Evolutionary conservation across 768 basidiomycete species (phyloP).

Genomic region (Tremella fuciformis): DNA sequence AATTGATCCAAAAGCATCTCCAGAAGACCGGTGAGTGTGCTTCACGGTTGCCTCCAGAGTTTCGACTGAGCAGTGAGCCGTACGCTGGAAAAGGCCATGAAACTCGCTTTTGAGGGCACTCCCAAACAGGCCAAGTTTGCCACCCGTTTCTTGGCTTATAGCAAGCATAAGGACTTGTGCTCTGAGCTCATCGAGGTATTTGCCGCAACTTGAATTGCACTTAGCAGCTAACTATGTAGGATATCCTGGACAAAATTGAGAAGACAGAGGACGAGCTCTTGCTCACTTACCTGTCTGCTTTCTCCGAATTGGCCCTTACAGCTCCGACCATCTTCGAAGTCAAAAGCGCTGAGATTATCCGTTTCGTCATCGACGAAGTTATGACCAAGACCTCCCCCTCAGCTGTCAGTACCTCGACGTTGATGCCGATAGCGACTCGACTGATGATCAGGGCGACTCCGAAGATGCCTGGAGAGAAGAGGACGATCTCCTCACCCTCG

Average conservation of each 20-base stretch:
- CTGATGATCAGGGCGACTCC: constrained; percentile 30
- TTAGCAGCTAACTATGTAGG: constrained; percentile 10
- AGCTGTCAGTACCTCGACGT: constrained; percentile 21
- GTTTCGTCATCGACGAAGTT: constrained; percentile 57
- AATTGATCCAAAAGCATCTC: constrained; percentile 61
- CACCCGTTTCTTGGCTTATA: constrained; percentile 66
- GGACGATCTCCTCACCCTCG: constrained; percentile 59
- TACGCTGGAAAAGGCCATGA: constrained; percentile 57
- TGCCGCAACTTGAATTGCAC: constrained; percentile 4
- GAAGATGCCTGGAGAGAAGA: constrained; percentile 72
- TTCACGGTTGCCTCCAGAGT: neutral
- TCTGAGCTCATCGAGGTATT: constrained; percentile 65
- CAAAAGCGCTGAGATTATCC: constrained; percentile 70
- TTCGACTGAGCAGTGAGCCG: constrained; percentile 62
- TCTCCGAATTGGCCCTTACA: constrained; percentile 70
- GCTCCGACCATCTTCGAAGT: constrained; percentile 72
- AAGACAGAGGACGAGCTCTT: constrained; percentile 56
- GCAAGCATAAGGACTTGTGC: constrained; percentile 59
- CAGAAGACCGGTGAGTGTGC: constrained; percentile 65
- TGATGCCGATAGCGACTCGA: neutral
- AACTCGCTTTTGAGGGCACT: constrained; percentile 62
- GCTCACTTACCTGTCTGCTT: constrained; percentile 66
- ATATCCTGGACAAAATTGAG: constrained; percentile 9
- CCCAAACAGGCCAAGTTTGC: constrained; percentile 79
- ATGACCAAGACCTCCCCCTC: constrained; percentile 24